Evolutionary conservation across 306 rosid genomes (phyloP).

Genomic region (Vigna unguiculata): DNA sequence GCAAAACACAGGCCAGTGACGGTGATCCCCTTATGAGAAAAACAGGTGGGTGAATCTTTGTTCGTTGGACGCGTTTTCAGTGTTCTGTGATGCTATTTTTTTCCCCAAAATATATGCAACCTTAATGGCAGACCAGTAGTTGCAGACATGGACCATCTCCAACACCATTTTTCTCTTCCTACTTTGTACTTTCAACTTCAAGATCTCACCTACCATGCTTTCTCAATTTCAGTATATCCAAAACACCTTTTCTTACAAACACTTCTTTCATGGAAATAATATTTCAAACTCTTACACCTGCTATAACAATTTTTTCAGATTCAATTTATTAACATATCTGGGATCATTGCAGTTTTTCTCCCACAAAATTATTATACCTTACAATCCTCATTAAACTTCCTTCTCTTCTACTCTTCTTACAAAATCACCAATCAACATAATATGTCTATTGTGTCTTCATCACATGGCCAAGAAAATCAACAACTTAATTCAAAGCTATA

Average conservation of each 20-base stretch:
- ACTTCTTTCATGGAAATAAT: not conserved
- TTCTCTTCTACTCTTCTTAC: not conserved
- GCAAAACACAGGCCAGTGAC: not conserved
- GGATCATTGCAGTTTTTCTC: not conserved
- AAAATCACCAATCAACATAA: not conserved
- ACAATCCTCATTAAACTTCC: not conserved
- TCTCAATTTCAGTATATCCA: conserved; percentile 8
- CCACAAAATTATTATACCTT: not conserved
- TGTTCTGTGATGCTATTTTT: not conserved
- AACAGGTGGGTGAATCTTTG: not conserved
- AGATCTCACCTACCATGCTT: conserved; percentile 39
- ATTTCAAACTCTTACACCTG: conserved; percentile 11
- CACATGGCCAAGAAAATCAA: too few species aligned
- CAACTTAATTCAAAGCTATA: too few species aligned
- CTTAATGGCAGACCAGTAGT: conserved; percentile 35
- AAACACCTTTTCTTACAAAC: not conserved
- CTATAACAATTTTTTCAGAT: conserved; percentile 1
- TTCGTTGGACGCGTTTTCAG: conserved; percentile 26
- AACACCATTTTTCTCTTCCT: not conserved
- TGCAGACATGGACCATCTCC: conserved; percentile 22
- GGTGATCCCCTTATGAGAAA: conserved; percentile 35
- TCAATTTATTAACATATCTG: not conserved
- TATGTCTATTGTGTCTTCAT: too few species aligned
- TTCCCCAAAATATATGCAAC: conserved; percentile 18
- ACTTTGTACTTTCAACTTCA: conserved; percentile 16